Conservation (phyloP, 2,329 filamentous ascomycete genomes). For the Neofusicoccum kwambonambiense region DNA sequence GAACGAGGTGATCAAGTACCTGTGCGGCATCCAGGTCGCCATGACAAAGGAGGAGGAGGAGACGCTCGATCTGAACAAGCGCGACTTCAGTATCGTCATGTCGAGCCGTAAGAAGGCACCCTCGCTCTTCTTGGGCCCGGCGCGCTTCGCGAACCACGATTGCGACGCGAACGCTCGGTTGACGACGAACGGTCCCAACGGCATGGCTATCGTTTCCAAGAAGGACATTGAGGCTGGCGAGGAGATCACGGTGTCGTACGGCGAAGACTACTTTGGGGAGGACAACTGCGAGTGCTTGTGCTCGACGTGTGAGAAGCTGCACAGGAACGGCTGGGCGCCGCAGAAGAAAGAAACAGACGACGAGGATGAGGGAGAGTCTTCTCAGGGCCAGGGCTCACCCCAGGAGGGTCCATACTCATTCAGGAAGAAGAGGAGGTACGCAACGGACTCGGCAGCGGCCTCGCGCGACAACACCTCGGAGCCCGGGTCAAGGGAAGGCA, state of each 20-base stretch:
- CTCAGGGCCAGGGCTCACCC: background rate
- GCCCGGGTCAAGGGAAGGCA: background rate
- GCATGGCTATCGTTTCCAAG: slow-evolving; percentile 86
- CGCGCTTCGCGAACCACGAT: slow-evolving; percentile 95
- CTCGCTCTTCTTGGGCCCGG: slow-evolving; percentile 90
- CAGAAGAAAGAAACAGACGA: slow-evolving; percentile 22
- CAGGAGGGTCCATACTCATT: slow-evolving; percentile 20
- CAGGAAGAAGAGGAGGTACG: slow-evolving; percentile 30
- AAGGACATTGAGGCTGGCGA: slow-evolving; percentile 82
- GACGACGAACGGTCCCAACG: slow-evolving; percentile 77
- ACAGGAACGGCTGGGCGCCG: slow-evolving; percentile 79
- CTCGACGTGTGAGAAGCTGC: slow-evolving; percentile 73
- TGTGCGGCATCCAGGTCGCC: slow-evolving; percentile 85
- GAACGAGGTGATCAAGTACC: slow-evolving; percentile 85
- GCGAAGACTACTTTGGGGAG: slow-evolving; percentile 92
- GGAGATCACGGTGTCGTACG: slow-evolving; percentile 95
- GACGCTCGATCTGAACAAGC: slow-evolving; percentile 74
- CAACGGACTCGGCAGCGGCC: slow-evolving; percentile 23
- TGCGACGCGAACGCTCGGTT: slow-evolving; percentile 89
- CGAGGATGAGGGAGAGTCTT: slow-evolving; percentile 18
- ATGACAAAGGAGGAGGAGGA: slow-evolving; percentile 91
- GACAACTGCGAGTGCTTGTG: slow-evolving; percentile 96
- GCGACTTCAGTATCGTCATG: slow-evolving; percentile 96
- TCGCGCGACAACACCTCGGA: slow-evolving; percentile 16
- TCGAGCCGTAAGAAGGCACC: slow-evolving; percentile 88